Evolutionary conservation across 2,329 filamentous ascomycete species (phyloP).

Genomic region (Capronia epimyces): DNA sequence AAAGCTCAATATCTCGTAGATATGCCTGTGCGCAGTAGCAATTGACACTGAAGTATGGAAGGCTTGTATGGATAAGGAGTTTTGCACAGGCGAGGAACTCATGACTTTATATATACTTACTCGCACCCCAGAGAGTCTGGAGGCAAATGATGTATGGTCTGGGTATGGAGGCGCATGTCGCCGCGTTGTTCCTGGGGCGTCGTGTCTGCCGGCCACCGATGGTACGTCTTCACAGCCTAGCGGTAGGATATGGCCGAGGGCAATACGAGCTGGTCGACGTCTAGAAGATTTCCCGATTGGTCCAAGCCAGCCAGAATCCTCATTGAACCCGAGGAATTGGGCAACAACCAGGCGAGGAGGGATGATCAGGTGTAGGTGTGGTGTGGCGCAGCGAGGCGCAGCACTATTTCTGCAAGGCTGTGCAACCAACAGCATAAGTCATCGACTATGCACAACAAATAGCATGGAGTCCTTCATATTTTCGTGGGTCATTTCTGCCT

Average conservation of each 20-base stretch:
- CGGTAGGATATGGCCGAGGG: background rate
- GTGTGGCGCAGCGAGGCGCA: conserved; percentile 5
- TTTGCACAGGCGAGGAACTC: background rate
- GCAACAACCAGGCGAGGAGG: background rate
- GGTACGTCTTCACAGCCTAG: background rate
- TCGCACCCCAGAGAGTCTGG: too few species aligned
- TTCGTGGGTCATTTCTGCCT: too few species aligned
- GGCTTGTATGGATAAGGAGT: background rate
- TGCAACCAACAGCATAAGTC: too few species aligned
- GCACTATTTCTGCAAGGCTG: conserved; percentile 3
- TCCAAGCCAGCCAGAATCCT: background rate
- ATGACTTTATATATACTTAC: background rate
- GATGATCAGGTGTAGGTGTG: background rate
- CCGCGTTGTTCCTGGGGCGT: background rate
- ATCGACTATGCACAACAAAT: too few species aligned
- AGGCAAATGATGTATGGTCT: background rate
- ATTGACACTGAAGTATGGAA: background rate
- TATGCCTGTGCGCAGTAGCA: background rate
- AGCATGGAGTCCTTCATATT: too few species aligned
- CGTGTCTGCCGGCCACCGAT: background rate
- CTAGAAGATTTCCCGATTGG: conserved; percentile 10
- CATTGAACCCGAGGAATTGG: conserved; percentile 5
- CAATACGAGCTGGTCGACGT: background rate
- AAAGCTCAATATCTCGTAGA: too few species aligned
- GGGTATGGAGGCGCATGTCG: background rate